A percentile compares a stretch with the other conserved stretches of the same genome.
phyloP scores from a whole-genome alignment of 2,329 filamentous ascomycete species.

The Zasmidium angulare region DNA sequence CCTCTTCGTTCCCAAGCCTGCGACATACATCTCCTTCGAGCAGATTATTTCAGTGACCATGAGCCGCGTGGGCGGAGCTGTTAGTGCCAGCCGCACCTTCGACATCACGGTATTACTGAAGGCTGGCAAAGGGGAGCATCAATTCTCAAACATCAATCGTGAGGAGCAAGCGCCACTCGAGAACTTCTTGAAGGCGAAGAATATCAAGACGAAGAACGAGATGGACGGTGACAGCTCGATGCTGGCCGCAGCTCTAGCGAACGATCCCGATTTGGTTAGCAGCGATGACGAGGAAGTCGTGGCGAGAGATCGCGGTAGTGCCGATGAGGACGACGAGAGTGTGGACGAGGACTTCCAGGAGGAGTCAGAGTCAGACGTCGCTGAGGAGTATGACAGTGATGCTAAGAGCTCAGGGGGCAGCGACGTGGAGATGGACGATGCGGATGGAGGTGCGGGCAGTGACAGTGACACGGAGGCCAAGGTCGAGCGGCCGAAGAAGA shows the following conservation, averaged over 20 bases:
- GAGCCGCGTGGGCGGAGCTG: slow-evolving; percentile 89
- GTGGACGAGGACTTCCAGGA: slow-evolving; percentile 94
- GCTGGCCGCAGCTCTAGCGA: slow-evolving; percentile 75
- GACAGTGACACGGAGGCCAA: slow-evolving; percentile 54
- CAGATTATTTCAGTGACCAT: slow-evolving; percentile 90
- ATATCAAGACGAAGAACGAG: slow-evolving; percentile 95
- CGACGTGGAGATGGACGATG: slow-evolving; percentile 63
- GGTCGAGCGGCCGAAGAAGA: slow-evolving; percentile 63
- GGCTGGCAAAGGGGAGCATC: slow-evolving; percentile 79
- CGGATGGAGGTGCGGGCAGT: slow-evolving; percentile 46
- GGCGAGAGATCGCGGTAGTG: slow-evolving; percentile 77
- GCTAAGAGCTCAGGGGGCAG: slow-evolving; percentile 76
- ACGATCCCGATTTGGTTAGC: slow-evolving; percentile 74
- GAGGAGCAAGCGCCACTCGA: slow-evolving; percentile 97
- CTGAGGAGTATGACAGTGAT: slow-evolving; percentile 90
- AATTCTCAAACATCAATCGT: slow-evolving; percentile 99
- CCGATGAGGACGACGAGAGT: slow-evolving; percentile 93
- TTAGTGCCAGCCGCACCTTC: slow-evolving; percentile 92
- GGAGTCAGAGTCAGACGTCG: slow-evolving; percentile 90
- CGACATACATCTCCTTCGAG: slow-evolving; percentile 95
- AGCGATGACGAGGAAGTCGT: slow-evolving; percentile 80
- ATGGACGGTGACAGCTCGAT: slow-evolving; percentile 81
- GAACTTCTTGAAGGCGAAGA: slow-evolving; percentile 95
- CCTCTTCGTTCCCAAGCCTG: slow-evolving; percentile 98
- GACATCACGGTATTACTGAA: slow-evolving; percentile 95